These are phyloP conservation scores for Trametes hirsuta DNA, from an alignment of 1,284 basidiomycete species.

Conservation along the genomic window DNA sequence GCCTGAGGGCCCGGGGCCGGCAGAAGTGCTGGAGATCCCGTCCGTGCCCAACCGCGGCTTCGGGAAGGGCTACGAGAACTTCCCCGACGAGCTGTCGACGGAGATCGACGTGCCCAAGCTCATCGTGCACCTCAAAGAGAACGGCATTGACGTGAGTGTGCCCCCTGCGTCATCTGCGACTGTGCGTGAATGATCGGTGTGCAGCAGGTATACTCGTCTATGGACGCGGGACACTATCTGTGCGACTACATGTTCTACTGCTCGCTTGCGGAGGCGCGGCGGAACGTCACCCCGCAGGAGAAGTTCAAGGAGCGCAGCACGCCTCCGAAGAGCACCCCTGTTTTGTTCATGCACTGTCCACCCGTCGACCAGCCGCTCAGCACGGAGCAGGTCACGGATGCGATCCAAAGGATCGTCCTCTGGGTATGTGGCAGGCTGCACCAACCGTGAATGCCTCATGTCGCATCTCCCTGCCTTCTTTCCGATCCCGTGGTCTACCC, in stretches of 20 bases:
- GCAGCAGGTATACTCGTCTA: constrained; percentile 69
- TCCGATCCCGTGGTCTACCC: background rate
- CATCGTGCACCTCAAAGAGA: constrained; percentile 59
- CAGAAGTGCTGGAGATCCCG: constrained; percentile 31
- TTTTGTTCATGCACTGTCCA: constrained; percentile 74
- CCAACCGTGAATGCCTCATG: constrained; percentile 15
- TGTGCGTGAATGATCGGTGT: constrained; percentile 12
- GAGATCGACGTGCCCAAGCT: constrained; percentile 51
- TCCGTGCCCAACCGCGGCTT: constrained; percentile 50
- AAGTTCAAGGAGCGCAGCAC: constrained; percentile 42
- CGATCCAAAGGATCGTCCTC: constrained; percentile 58
- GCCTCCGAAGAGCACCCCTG: constrained; percentile 49
- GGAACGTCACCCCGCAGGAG: constrained; percentile 55
- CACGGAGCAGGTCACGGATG: constrained; percentile 67
- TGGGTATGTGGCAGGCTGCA: constrained; percentile 53
- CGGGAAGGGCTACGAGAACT: constrained; percentile 51
- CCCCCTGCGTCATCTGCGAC: background rate
- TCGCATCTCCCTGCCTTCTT: background rate
- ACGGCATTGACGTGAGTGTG: constrained; percentile 59
- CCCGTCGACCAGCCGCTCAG: constrained; percentile 63
- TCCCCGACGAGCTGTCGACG: constrained; percentile 49
- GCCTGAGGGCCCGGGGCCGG: constrained; percentile 17
- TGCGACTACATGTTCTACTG: constrained; percentile 81
- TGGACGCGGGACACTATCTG: constrained; percentile 78
- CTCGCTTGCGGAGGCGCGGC: constrained; percentile 71